These are phyloP conservation scores for Sporothrix protearum DNA, from an alignment of 2,329 filamentous ascomycete species.

Conservation along the genomic window DNA sequence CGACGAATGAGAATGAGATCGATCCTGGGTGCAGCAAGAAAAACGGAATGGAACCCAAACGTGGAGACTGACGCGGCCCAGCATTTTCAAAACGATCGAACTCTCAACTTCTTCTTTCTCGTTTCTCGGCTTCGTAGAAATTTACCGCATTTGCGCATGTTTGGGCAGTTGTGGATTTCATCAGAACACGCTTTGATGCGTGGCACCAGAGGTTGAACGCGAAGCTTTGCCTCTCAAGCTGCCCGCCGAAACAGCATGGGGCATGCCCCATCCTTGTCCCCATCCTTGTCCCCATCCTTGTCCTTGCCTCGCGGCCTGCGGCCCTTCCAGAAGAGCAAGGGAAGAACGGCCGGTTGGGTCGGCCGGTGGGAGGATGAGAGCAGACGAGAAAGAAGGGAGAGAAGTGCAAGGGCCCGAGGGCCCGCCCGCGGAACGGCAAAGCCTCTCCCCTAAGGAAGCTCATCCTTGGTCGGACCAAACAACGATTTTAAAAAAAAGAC, in stretches of 20 bases:
- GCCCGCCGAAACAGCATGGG: background rate
- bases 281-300: background rate
- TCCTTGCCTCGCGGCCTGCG: too few species aligned
- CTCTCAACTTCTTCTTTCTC: background rate
- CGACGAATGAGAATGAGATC: background rate
- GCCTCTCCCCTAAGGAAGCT: background rate
- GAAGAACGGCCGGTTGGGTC: background rate
- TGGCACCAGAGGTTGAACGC: background rate
- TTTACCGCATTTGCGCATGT: background rate
- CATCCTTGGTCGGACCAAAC: slow-evolving; percentile 1
- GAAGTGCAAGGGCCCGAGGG: background rate
- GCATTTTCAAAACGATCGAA: background rate
- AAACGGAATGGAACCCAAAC: slow-evolving; percentile 17
- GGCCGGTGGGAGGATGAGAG: too few species aligned
- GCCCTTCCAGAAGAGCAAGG: background rate
- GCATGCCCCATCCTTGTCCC: too few species aligned
- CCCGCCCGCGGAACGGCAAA: background rate
- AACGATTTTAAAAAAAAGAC: background rate
- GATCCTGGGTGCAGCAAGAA: background rate
- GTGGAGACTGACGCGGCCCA: background rate
- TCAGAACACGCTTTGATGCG: background rate
- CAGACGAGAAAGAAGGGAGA: background rate
- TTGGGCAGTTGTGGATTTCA: background rate
- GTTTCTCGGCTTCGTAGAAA: background rate
- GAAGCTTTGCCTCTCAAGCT: background rate